phyloP scores from a whole-genome alignment of 176 grass and related monocot species.

The Ananas comosus region DNA sequence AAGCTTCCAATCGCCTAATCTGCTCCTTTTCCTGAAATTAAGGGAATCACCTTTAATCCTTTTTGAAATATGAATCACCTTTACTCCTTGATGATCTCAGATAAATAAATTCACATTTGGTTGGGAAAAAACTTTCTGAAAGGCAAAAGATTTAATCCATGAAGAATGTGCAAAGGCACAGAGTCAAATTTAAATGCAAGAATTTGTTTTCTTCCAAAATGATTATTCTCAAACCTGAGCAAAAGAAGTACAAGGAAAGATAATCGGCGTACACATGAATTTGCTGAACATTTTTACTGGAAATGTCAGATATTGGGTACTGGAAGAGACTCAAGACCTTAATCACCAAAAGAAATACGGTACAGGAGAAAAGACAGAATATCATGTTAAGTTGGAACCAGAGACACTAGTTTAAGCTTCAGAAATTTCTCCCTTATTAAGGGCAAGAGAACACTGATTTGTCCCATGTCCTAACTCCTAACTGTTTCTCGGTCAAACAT shows the following conservation, averaged over 20 bases:
- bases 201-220: background rate
- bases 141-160: background rate
- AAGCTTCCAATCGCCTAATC: conserved; percentile 66
- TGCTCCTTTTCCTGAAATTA: conserved; percentile 75
- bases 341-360: no score
- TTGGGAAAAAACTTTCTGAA: background rate
- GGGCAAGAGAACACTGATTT: background rate
- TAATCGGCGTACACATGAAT: background rate
- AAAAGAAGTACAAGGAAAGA: background rate
- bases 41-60: background rate
- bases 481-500: background rate
- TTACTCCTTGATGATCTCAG: background rate
- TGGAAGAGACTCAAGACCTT: background rate
- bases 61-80: background rate
- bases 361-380: background rate
- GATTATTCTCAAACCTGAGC: background rate
- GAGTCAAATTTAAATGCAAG: background rate
- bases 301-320: background rate
- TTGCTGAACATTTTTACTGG: no score
- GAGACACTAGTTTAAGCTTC: no score
- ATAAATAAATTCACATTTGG: background rate
- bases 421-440: background rate
- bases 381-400: background rate
- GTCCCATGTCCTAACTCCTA: background rate
- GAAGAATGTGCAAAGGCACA: background rate